Evolutionary conservation across 768 basidiomycete species (phyloP), one percentile per base, ranked within the genome.

Genomic region (Xerocomellus intermedius): DNA sequence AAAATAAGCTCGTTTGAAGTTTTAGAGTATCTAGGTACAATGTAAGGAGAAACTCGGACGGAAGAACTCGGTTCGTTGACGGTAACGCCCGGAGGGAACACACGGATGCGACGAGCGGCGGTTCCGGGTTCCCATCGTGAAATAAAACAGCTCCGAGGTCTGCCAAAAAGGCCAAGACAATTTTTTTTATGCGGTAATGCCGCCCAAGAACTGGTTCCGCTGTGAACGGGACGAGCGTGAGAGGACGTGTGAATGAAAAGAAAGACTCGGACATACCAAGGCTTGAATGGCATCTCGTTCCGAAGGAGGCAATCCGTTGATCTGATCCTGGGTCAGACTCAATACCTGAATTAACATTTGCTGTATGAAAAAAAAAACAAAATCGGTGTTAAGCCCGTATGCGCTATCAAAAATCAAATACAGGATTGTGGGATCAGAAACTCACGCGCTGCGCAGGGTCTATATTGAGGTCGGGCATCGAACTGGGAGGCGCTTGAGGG

Each of bases 331-430:
- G 1, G 88, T 87, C 66, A 98, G 70, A 56, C 78, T 82, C 32
- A 98, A 74, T 0, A 98, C 94, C 74, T 94, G 93, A 72, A 92
- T 79, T 50, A 97, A 68, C 85, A 96, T 89, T 33, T 82, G 79
- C 90, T 89, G 62, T 48, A 42, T 16, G 14, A n/a, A 10, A 35
- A n/a, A 10, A 35, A 44, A 35, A 21, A 26, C 3, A 12, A 5
- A 19, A 22, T 24, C 37, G 22, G 51, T 4, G 12, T 48, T 41
- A 19, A 47, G 26, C 14, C 14, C 22, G 19, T 12, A n/a, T 17
- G 22, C 12, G 5, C n/a, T 24, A 24, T 35, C 14, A 9, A 9
- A 52, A 33, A 5, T 6, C 17, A n/a, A 37, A 38, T 38, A 38
- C n/a, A 37, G 46, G 70, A 44, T 41, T 41, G 43, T 46, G 54